Conservation (phyloP, 2,329 filamentous ascomycete species). For the Colletotrichum trifolii region DNA sequence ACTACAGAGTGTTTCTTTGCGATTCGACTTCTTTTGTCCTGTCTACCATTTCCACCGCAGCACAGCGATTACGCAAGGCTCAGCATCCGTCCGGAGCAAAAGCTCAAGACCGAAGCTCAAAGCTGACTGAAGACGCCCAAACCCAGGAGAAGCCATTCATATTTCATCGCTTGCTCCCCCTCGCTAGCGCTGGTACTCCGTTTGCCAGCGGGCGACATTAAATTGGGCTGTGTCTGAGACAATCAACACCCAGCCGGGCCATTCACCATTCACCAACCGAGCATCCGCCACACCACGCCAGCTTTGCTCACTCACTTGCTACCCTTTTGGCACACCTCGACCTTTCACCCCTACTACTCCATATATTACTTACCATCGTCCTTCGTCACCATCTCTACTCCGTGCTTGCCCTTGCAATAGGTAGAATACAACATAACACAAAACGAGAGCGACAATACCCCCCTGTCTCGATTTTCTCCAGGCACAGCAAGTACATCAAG, state of each 20-base stretch:
- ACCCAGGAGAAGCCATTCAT: background rate
- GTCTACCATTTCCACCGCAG: background rate
- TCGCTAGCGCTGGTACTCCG: background rate
- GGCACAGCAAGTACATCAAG: too few relatives aligned
- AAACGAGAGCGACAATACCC: too few relatives aligned
- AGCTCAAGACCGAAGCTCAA: background rate
- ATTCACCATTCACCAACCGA: constrained; percentile 20
- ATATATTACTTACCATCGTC: background rate
- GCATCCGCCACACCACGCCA: background rate
- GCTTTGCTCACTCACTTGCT: background rate
- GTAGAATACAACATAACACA: too few relatives aligned
- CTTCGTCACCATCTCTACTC: background rate
- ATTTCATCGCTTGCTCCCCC: background rate
- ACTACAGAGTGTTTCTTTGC: too few relatives aligned
- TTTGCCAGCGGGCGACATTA: background rate
- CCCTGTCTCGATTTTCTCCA: too few relatives aligned
- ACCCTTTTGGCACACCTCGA: too few relatives aligned
- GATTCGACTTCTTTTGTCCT: background rate
- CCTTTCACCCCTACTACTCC: too few relatives aligned
- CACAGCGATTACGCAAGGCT: background rate
- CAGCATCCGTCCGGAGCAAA: background rate
- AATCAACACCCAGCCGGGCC: background rate
- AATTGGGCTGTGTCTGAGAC: constrained; percentile 26
- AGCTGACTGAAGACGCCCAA: background rate
- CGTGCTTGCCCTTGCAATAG: background rate